Conservation (phyloP, 2,329 filamentous ascomycete species). For the Didymella lethalis region DNA sequence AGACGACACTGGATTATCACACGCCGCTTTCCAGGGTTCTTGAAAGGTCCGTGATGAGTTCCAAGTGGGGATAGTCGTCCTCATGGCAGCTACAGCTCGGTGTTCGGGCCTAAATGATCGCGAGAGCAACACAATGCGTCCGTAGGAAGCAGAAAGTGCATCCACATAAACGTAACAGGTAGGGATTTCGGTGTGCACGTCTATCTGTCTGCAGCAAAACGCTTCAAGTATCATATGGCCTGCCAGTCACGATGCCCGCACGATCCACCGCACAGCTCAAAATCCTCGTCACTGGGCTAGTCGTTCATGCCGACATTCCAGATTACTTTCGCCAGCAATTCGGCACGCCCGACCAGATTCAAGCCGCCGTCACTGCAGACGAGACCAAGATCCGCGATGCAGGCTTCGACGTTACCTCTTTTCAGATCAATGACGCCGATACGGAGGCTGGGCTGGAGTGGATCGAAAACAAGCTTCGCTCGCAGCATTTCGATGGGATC, state of each 20-base stretch:
- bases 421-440: conserved; percentile 3
- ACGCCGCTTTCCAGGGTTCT: neutral
- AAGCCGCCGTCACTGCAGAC: conserved; percentile 7
- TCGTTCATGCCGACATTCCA: conserved; percentile 4
- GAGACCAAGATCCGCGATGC: conserved; percentile 4
- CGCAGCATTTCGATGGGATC: conserved; percentile 5
- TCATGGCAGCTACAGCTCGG: neutral
- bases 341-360: conserved; percentile 9
- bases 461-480: conserved; percentile 1
- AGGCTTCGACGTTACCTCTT: conserved; percentile 5
- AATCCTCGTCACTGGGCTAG: conserved; percentile 6
- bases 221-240: neutral
- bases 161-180: neutral
- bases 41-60: neutral
- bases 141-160: neutral
- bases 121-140: neutral
- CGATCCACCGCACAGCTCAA: neutral
- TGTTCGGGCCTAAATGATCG: neutral
- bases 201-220: neutral
- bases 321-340: conserved; percentile 4
- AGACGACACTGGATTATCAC: neutral
- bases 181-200: neutral
- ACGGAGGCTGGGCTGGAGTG: conserved; percentile 1
- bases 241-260: neutral
- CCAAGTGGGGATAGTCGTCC: neutral